Evolutionary conservation across 2,329 filamentous ascomycete species (phyloP).

Genomic region (Bipolaris sorokiniana): DNA sequence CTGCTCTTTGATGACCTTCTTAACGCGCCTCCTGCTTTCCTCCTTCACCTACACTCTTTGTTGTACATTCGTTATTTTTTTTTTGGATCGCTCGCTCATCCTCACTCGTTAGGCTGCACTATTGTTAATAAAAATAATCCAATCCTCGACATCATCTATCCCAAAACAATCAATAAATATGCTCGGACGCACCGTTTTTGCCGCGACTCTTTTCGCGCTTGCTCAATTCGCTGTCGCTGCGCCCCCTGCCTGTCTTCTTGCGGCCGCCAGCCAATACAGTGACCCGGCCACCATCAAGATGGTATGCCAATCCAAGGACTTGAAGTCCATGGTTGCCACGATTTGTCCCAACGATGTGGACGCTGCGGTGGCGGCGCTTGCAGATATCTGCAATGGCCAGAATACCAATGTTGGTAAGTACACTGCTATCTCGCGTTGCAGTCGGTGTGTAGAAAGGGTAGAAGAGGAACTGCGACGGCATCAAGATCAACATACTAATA

Average conservation of each 20-base stretch:
- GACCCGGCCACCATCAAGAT: conserved; percentile 33
- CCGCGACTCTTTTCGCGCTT: conserved; percentile 34
- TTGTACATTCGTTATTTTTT: conserved; percentile 23
- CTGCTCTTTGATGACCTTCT: conserved; percentile 12
- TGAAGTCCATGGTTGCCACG: conserved; percentile 28
- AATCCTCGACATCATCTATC: not conserved
- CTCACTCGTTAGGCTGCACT: conserved; percentile 28
- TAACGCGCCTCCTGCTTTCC: conserved; percentile 4
- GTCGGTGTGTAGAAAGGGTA: not conserved
- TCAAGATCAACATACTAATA: not conserved
- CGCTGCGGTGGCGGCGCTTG: conserved; percentile 35
- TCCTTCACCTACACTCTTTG: conserved; percentile 16
- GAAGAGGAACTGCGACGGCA: not conserved
- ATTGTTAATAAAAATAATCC: conserved; percentile 8
- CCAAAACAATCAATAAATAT: conserved; percentile 25
- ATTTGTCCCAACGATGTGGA: conserved; percentile 33
- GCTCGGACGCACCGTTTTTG: conserved; percentile 38
- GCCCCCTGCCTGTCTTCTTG: conserved; percentile 40
- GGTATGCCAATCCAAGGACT: conserved; percentile 39
- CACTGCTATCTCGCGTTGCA: not conserved
- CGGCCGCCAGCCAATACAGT: conserved; percentile 39
- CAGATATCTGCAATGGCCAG: conserved; percentile 36
- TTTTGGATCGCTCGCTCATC: conserved; percentile 10
- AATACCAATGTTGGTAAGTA: conserved; percentile 42
- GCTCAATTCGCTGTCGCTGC: conserved; percentile 30